Evolutionary conservation across 495 filamentous ascomycete genomes (phyloP).

Genomic region (Penicillium atrosanguineum): DNA sequence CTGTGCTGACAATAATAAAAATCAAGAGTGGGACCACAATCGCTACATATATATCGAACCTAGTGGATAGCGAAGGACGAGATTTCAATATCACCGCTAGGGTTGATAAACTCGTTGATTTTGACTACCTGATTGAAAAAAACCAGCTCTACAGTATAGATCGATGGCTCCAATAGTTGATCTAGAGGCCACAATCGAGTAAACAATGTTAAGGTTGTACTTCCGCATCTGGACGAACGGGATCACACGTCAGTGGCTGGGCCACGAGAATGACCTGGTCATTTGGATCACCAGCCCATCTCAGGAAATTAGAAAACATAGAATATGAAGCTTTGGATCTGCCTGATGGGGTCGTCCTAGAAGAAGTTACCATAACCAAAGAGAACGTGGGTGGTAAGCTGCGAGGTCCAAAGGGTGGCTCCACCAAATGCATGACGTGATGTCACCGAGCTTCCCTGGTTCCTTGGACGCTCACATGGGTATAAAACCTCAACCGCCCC

Average conservation of each 20-base stretch:
- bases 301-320: not conserved
- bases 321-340: not conserved
- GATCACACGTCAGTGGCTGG: not conserved
- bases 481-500: constrained; percentile 24
- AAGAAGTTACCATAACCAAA: not conserved
- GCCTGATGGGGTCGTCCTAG: not conserved
- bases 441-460: constrained; percentile 31
- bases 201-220: not conserved
- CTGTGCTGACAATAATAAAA: too few species aligned
- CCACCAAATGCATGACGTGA: constrained; percentile 35
- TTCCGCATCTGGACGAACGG: not conserved
- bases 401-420: not conserved
- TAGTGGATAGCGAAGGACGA: too few species aligned
- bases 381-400: not conserved
- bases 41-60: too few species aligned
- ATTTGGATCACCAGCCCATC: not conserved
- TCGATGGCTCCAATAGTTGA: not conserved
- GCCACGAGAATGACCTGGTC: not conserved
- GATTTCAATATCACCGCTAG: not conserved
- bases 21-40: too few species aligned
- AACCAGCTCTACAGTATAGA: not conserved
- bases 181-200: not conserved
- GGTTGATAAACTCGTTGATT: not conserved
- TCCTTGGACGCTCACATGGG: not conserved
- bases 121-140: not conserved